phyloP scores from a whole-genome alignment of 768 basidiomycete species.

The Tremella mesenterica region DNA sequence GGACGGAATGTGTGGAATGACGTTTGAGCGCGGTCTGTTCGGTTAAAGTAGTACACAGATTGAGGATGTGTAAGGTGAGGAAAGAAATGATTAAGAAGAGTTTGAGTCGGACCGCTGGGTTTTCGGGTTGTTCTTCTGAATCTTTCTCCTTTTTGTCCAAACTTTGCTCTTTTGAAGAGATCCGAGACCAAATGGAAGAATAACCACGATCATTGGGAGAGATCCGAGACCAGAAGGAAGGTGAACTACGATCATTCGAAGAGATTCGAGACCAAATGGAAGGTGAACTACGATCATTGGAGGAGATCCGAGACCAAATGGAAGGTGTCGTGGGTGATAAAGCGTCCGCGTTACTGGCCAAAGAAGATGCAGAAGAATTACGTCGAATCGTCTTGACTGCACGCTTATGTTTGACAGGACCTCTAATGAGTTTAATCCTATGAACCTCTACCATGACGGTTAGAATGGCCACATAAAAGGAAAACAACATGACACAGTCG shows the following conservation, averaged over 20 bases:
- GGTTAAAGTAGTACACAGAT: constrained; percentile 84
- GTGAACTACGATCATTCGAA: no score
- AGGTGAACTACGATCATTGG: no score
- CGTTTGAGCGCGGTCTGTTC: constrained; percentile 54
- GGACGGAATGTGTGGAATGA: constrained; percentile 45
- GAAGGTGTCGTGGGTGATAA: constrained; percentile 8
- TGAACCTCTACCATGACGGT: constrained; percentile 85
- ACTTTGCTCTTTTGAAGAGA: no score
- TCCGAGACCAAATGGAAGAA: no score
- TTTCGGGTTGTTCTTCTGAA: constrained; percentile 50
- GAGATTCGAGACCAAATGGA: constrained; percentile 5
- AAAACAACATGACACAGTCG: constrained; percentile 80
- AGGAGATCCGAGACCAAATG: constrained; percentile 3
- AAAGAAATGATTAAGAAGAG: constrained; percentile 85
- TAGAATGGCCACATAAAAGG: constrained; percentile 79
- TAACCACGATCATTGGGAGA: no score
- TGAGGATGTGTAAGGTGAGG: constrained; percentile 80
- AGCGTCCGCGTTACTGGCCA: constrained; percentile 8
- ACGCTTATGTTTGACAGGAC: constrained; percentile 31
- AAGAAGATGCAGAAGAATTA: constrained; percentile 38
- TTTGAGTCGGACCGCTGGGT: constrained; percentile 80
- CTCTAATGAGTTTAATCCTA: constrained; percentile 49
- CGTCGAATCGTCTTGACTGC: constrained; percentile 9
- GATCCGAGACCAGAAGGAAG: no score
- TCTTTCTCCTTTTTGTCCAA: constrained; percentile 1